These are phyloP conservation scores for Verticillium albo-atrum DNA, from an alignment of 2,329 filamentous ascomycete genomes.

Conservation along the genomic window DNA sequence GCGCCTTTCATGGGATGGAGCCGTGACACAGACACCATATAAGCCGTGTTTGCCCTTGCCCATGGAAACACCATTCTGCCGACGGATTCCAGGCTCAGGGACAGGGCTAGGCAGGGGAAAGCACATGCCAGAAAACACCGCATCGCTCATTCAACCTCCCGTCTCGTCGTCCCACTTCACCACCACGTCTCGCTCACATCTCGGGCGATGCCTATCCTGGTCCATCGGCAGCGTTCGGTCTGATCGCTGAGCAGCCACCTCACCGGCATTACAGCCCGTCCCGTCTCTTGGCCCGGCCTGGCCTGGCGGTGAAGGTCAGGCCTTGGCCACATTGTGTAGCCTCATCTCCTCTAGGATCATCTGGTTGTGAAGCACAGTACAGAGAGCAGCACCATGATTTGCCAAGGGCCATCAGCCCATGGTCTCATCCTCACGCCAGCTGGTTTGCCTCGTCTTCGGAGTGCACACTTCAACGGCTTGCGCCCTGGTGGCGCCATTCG, in stretches of 20 bases:
- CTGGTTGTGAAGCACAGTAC: not conserved
- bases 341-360: not conserved
- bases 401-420: not conserved
- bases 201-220: not conserved
- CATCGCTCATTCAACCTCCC: not conserved
- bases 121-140: conserved; percentile 3
- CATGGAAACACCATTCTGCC: not conserved
- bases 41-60: not conserved
- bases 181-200: not conserved
- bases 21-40: not conserved
- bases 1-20: not conserved
- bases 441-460: not conserved
- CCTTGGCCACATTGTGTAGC: not conserved
- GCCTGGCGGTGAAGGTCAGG: not conserved
- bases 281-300: not conserved
- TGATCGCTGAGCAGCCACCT: not conserved
- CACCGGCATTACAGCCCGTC: not conserved
- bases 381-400: not conserved
- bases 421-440: not conserved
- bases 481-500: not conserved
- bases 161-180: not conserved
- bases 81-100: not conserved
- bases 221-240: not conserved
- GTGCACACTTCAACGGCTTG: not conserved
- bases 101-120: not conserved